Evolutionary conservation across 176 grass and related monocot genomes (phyloP).

Genomic region (Bonia amplexicaulis): DNA sequence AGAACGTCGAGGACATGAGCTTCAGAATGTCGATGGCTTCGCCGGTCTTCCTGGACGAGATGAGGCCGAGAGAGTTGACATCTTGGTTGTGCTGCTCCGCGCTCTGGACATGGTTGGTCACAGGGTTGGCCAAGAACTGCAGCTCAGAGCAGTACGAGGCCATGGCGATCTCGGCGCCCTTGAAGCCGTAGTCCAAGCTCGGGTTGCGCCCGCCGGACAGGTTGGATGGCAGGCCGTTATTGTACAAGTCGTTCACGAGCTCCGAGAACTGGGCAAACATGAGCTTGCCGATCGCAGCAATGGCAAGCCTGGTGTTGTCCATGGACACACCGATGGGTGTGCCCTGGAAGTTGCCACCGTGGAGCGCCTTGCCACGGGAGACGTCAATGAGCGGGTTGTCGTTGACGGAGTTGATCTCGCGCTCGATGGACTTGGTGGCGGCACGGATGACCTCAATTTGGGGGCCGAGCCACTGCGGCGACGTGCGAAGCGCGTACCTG

Average conservation of each 20-base stretch:
- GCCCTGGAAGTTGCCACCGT: constrained; percentile 93
- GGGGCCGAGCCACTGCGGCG: constrained; percentile 85
- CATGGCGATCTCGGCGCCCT: constrained; percentile 93
- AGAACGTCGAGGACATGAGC: constrained; percentile 89
- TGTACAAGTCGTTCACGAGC: constrained; percentile 88
- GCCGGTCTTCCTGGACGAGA: constrained; percentile 79
- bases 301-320: constrained; percentile 83
- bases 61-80: constrained; percentile 85
- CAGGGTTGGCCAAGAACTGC: constrained; percentile 85
- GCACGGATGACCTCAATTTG: constrained; percentile 73
- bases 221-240: constrained; percentile 84
- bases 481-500: constrained; percentile 86
- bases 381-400: constrained; percentile 87
- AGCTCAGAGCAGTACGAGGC: constrained; percentile 88
- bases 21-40: constrained; percentile 85
- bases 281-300: constrained; percentile 91
- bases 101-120: constrained; percentile 92
- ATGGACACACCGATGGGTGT: constrained; percentile 92
- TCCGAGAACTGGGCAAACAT: constrained; percentile 95
- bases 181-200: constrained; percentile 91
- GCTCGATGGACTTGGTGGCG: constrained; percentile 12
- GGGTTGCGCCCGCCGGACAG: constrained; percentile 78
- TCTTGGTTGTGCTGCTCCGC: constrained; percentile 96
- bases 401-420: constrained; percentile 86
- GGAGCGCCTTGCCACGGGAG: constrained; percentile 67